phyloP scores from a whole-genome alignment of 495 filamentous ascomycete species.

The Xylaria grammica region DNA sequence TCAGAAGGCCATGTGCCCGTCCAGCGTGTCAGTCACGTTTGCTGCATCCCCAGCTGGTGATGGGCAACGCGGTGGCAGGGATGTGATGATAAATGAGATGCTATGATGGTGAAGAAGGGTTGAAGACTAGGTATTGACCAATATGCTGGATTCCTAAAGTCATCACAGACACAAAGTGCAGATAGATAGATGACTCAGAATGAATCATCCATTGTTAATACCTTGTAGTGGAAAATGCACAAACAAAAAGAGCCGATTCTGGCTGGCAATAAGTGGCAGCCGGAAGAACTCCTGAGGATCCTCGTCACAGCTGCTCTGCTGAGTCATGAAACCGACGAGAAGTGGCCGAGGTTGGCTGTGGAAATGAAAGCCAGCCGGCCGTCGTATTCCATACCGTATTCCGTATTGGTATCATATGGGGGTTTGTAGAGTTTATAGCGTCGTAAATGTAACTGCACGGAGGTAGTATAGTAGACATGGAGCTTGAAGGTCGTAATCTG shows the following conservation, averaged over 20 bases:
- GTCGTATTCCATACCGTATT: no score
- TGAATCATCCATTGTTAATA: constrained; percentile 1
- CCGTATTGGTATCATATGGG: no score
- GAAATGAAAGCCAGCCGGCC: constrained; percentile 4
- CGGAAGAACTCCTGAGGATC: not conserved
- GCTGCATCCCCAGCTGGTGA: not conserved
- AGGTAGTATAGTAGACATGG: no score
- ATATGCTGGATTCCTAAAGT: no score
- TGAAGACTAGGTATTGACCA: no score
- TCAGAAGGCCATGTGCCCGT: constrained; percentile 3
- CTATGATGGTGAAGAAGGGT: not conserved
- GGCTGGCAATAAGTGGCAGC: not conserved
- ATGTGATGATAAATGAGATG: not conserved
- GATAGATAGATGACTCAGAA: constrained; percentile 13
- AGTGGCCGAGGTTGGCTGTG: no score
- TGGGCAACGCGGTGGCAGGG: not conserved
- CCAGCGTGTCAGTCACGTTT: not conserved
- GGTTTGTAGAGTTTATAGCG: no score
- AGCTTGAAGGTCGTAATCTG: no score
- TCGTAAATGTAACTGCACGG: no score
- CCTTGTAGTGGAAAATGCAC: not conserved
- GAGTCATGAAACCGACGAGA: no score
- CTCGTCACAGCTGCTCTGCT: not conserved
- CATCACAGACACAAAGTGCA: not conserved
- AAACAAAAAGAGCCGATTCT: not conserved